Evolutionary conservation across 2,329 filamentous ascomycete species (phyloP).

Genomic region (Uncinocarpus reesii): DNA sequence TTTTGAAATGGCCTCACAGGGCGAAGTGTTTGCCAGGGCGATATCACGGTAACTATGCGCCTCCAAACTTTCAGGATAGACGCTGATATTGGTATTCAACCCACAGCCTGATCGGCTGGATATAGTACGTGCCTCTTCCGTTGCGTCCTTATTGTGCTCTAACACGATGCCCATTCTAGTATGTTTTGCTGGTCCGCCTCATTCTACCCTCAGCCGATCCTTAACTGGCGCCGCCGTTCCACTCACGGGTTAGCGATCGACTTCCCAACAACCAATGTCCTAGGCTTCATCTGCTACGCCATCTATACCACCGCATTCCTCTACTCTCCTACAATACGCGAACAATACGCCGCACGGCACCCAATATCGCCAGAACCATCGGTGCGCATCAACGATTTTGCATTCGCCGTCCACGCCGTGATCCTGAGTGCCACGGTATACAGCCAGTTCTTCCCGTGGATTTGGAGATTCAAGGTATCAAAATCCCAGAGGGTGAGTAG

Average conservation of each 20-base stretch:
- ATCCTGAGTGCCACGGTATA: slow-evolving; percentile 62
- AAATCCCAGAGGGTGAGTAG: slow-evolving; percentile 45
- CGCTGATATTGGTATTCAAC: slow-evolving; percentile 21
- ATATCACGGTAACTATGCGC: slow-evolving; percentile 32
- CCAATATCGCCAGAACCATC: slow-evolving; percentile 63
- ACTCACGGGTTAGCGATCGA: slow-evolving; percentile 80
- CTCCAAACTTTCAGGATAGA: not conserved
- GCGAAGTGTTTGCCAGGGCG: slow-evolving; percentile 30
- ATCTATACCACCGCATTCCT: slow-evolving; percentile 65
- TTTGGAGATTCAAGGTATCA: slow-evolving; percentile 67
- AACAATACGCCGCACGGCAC: slow-evolving; percentile 75
- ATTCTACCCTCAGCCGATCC: slow-evolving; percentile 82
- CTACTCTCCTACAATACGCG: slow-evolving; percentile 64
- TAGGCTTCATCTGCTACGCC: slow-evolving; percentile 57
- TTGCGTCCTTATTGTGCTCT: not conserved
- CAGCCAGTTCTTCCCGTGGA: slow-evolving; percentile 59
- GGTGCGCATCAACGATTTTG: slow-evolving; percentile 80
- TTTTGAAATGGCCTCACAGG: slow-evolving; percentile 24
- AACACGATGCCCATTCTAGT: slow-evolving; percentile 22
- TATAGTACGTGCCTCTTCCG: slow-evolving; percentile 45
- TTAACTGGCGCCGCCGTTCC: slow-evolving; percentile 65
- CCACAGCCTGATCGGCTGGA: slow-evolving; percentile 59
- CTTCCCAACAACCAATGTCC: slow-evolving; percentile 64
- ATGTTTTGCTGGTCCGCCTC: slow-evolving; percentile 70
- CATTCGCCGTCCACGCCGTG: slow-evolving; percentile 74